Percentiles rank a stretch among this genome's conserved stretches.
phyloP scores from a whole-genome alignment of 2,329 filamentous ascomycete genomes.

The Sordariomycetes sp. region DNA sequence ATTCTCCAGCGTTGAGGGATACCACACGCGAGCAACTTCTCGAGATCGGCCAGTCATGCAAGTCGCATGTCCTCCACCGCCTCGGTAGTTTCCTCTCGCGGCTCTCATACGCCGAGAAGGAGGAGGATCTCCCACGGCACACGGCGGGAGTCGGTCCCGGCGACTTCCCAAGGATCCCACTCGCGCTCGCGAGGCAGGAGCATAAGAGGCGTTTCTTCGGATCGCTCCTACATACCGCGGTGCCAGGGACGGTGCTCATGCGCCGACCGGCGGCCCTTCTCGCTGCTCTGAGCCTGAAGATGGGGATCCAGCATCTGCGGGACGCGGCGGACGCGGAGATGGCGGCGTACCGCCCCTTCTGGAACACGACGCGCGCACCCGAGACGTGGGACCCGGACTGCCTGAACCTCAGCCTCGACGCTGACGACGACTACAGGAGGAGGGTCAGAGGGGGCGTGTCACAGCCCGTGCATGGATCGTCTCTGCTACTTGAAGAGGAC shows the following conservation, averaged over 20 bases:
- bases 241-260: conserved; percentile 32
- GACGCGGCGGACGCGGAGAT: conserved; percentile 26
- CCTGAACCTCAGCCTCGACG: conserved; percentile 29
- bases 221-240: conserved; percentile 29
- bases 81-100: conserved; percentile 31
- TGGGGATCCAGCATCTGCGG: conserved; percentile 28
- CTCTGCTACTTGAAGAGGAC: conserved; percentile 21
- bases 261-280: conserved; percentile 29
- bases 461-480: conserved; percentile 21
- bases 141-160: conserved; percentile 17
- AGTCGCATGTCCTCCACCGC: conserved; percentile 29
- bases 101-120: conserved; percentile 26
- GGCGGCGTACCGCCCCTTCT: conserved; percentile 23
- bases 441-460: conserved; percentile 12
- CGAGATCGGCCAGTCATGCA: conserved; percentile 37
- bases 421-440: conserved; percentile 21
- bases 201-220: conserved; percentile 29
- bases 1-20: conserved; percentile 13
- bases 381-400: conserved; percentile 36
- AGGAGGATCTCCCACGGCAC: conserved; percentile 27
- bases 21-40: conserved; percentile 32
- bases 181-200: conserved; percentile 21
- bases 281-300: conserved; percentile 30
- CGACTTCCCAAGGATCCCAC: conserved; percentile 26
- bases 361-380: conserved; percentile 31